Evolutionary conservation across 2,329 filamentous ascomycete species (phyloP).

Genomic region (Cryoendolithus antarcticus): DNA sequence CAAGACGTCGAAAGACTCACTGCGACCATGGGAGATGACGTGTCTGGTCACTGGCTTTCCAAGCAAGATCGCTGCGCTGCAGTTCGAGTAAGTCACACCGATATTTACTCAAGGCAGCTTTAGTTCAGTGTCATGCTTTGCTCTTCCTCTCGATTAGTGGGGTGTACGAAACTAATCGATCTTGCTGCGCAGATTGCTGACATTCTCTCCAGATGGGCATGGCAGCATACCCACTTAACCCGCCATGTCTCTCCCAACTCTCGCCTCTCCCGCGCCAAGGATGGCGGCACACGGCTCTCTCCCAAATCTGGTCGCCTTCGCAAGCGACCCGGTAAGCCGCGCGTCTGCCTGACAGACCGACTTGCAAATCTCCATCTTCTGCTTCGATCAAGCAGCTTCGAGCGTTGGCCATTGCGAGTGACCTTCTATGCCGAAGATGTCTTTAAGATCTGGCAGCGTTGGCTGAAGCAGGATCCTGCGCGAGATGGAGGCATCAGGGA

Average conservation of each 20-base stretch:
- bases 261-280: conserved; percentile 41
- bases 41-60: conserved; percentile 80
- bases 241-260: conserved; percentile 59
- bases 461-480: conserved; percentile 39
- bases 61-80: conserved; percentile 72
- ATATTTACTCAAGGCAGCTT: background rate
- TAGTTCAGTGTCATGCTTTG: background rate
- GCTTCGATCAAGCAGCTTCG: conserved; percentile 66
- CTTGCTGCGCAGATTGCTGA: background rate
- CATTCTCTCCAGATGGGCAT: conserved; percentile 60
- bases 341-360: conserved; percentile 51
- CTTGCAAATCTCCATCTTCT: conserved; percentile 73
- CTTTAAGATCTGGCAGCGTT: conserved; percentile 53
- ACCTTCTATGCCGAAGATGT: conserved; percentile 67
- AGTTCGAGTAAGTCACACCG: conserved; percentile 66
- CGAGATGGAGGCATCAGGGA: conserved; percentile 11
- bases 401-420: conserved; percentile 67
- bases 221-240: conserved; percentile 73
- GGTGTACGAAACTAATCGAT: background rate
- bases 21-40: conserved; percentile 87
- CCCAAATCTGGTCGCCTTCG: conserved; percentile 28
- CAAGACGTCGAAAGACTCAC: conserved; percentile 52
- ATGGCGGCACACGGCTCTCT: conserved; percentile 25
- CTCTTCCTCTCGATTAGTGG: background rate
- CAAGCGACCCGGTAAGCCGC: conserved; percentile 44